Percentiles rank a stretch among this genome's conserved stretches.
Conservation (phyloP, 1,139 yeast genomes). For the Suhomyces atakaporum region DNA sequence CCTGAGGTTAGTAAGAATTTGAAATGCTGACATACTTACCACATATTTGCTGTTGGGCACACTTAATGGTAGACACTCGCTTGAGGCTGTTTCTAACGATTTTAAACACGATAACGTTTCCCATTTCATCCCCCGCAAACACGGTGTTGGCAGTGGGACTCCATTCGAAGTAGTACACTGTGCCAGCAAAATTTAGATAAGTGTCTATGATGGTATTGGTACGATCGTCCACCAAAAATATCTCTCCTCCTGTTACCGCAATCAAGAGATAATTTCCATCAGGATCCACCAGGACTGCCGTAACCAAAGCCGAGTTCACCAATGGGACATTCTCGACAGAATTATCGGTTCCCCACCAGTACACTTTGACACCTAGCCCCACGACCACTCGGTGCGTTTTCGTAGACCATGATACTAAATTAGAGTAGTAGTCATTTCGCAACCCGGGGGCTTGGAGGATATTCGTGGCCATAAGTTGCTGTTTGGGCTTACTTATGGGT, state of each 20-base stretch:
- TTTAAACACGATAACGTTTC: conserved; percentile 54
- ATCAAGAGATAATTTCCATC: conserved; percentile 48
- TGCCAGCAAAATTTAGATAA: conserved; percentile 30
- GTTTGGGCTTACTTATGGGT: conserved; percentile 1
- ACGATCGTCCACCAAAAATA: conserved; percentile 26
- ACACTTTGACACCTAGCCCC: conserved; percentile 63
- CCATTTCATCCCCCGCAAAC: conserved; percentile 70
- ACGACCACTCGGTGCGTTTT: conserved; percentile 59
- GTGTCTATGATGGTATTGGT: conserved; percentile 24
- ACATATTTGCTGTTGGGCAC: conserved; percentile 69
- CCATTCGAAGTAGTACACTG: conserved; percentile 70
- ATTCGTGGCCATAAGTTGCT: conserved; percentile 12
- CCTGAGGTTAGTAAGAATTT: conserved; percentile 33
- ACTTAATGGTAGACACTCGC: conserved; percentile 34
- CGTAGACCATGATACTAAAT: conserved; percentile 74
- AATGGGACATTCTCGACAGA: conserved; percentile 40
- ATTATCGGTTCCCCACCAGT: conserved; percentile 62
- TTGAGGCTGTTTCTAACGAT: conserved; percentile 21
- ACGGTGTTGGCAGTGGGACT: conserved; percentile 45
- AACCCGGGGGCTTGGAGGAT: conserved; percentile 75
- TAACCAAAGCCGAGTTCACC: conserved; percentile 42
- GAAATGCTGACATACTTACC: conserved; percentile 37
- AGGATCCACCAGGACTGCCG: conserved; percentile 60
- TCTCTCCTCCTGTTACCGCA: conserved; percentile 45
- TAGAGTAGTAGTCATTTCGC: conserved; percentile 79